phyloP scores from a whole-genome alignment of 768 basidiomycete genomes.

The Boletus rex-veris region DNA sequence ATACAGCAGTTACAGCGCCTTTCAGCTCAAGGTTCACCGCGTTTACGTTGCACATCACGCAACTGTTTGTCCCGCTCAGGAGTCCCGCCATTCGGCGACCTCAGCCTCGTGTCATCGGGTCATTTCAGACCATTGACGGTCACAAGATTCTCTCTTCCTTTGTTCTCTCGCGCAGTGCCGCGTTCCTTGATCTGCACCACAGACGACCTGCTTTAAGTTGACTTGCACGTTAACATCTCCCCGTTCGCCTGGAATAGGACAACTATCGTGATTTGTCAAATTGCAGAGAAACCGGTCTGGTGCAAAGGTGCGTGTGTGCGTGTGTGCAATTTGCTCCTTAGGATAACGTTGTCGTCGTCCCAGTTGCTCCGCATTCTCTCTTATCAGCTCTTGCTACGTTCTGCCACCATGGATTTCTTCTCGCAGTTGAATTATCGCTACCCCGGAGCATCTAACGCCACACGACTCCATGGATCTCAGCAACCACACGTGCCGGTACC shows the following conservation, averaged over 20 bases:
- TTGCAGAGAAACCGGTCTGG: background rate
- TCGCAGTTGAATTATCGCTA: slow-evolving; percentile 15
- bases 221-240: background rate
- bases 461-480: slow-evolving; percentile 1
- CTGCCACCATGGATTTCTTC: slow-evolving; percentile 15
- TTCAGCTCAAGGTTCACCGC: background rate
- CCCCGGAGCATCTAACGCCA: background rate
- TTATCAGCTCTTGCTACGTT: background rate
- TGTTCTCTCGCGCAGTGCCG: background rate
- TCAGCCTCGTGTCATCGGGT: slow-evolving; percentile 13
- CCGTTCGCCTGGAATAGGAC: background rate
- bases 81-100: background rate
- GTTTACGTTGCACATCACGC: slow-evolving; percentile 11
- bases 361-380: too few species aligned
- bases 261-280: background rate
- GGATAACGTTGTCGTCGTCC: background rate
- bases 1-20: background rate
- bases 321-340: background rate
- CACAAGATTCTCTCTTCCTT: slow-evolving; percentile 4
- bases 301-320: slow-evolving; percentile 15
- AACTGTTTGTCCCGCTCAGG: background rate
- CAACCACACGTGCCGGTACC: background rate
- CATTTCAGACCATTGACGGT: background rate
- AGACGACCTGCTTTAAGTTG: background rate
- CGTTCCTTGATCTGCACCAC: slow-evolving; percentile 8